A percentile compares a stretch with the other conserved stretches of the same genome.
Conservation (phyloP, 352 stramenopile species). For the Phytophthora pluvialis region DNA sequence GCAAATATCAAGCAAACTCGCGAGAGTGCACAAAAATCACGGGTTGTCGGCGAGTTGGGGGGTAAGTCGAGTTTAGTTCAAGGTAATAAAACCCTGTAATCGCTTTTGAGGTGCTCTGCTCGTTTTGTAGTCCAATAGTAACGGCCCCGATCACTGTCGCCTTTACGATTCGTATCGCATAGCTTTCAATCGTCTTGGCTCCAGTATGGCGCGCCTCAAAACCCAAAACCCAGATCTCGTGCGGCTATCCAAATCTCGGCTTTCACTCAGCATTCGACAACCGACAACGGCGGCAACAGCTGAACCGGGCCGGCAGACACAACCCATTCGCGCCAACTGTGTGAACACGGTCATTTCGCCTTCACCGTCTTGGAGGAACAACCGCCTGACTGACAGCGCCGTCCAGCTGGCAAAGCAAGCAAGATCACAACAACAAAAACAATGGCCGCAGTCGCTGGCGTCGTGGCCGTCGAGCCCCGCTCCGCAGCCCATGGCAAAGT, state of each 20-base stretch:
- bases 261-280: slow-evolving; percentile 14
- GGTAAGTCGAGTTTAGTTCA: too few relatives aligned
- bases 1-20: background rate
- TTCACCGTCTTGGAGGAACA: slow-evolving; percentile 17
- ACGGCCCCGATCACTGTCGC: slow-evolving; percentile 5
- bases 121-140: slow-evolving; percentile 24
- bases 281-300: slow-evolving; percentile 20
- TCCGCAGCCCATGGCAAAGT: slow-evolving; percentile 1
- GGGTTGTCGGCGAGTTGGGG: background rate
- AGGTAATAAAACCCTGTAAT: too few relatives aligned
- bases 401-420: background rate
- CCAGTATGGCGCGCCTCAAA: slow-evolving; percentile 3
- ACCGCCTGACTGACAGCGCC: background rate
- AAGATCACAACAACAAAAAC: background rate
- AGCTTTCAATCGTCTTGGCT: background rate
- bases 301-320: background rate
- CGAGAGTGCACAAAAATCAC: background rate
- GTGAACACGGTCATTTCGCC: slow-evolving; percentile 26
- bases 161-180: slow-evolving; percentile 21
- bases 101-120: background rate
- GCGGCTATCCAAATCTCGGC: slow-evolving; percentile 20
- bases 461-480: slow-evolving; percentile 1
- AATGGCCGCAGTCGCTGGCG: slow-evolving; percentile 24
- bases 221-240: background rate
- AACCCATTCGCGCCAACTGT: slow-evolving; percentile 22